Percentiles rank a stretch among this genome's conserved stretches.
phyloP scores from a whole-genome alignment of 2,329 filamentous ascomycete genomes.

The Talaromyces sp. region DNA sequence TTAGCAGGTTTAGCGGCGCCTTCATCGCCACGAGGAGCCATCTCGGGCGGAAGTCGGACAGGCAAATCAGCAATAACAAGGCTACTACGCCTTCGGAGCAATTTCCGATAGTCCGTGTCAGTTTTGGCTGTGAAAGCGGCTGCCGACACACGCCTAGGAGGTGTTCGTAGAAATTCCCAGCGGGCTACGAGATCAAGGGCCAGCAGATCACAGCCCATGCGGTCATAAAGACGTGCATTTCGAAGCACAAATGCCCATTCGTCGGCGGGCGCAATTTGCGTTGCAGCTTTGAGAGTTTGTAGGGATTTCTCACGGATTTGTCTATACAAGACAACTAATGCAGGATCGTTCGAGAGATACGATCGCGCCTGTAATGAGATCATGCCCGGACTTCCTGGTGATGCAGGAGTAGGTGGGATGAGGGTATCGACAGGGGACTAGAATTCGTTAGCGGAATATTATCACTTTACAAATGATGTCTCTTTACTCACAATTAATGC shows the following conservation, averaged over 20 bases:
- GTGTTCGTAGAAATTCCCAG: conserved; percentile 46
- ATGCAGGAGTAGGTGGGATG: conserved; percentile 44
- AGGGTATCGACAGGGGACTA: conserved; percentile 74
- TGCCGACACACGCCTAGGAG: conserved; percentile 18
- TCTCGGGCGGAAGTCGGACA: not conserved
- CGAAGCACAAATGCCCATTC: conserved; percentile 89
- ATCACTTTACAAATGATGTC: not conserved
- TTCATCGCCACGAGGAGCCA: not conserved
- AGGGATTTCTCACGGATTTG: conserved; percentile 76
- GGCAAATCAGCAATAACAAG: conserved; percentile 69
- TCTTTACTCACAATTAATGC: conserved; percentile 63
- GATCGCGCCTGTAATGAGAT: conserved; percentile 62
- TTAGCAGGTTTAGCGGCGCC: conserved; percentile 20
- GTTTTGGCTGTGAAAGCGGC: conserved; percentile 25
- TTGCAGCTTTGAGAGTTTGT: conserved; percentile 79
- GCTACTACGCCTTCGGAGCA: conserved; percentile 67
- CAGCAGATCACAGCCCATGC: conserved; percentile 89
- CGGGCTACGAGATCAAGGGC: conserved; percentile 67
- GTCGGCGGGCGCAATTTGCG: conserved; percentile 68
- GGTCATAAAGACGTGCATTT: conserved; percentile 75
- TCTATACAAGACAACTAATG: conserved; percentile 78
- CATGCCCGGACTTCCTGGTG: conserved; percentile 58
- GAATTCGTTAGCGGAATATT: conserved; percentile 18
- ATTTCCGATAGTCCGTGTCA: conserved; percentile 57
- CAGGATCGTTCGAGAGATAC: conserved; percentile 86